Base-by-base conservation (phyloP, 1,139 yeast genomes). In the Yamadazyma friedrichii region DNA sequence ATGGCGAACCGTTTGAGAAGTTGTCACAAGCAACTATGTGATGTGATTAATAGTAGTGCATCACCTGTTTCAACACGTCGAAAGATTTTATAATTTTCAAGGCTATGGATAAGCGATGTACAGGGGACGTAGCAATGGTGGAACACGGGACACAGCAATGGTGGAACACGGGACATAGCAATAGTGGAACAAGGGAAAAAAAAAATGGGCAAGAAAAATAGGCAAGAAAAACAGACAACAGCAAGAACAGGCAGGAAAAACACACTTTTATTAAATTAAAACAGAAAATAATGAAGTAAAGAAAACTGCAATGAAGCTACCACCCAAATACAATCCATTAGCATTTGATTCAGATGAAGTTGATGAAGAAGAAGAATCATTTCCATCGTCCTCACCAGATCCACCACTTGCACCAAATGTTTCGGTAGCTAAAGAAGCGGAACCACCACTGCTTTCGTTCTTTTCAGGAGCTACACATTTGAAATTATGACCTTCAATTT, bases 401-500 rank as follows among this genome's bases (percentile, higher is more conserved):
- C 42, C 36, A 27, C 50, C 44, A 26, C 38, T 17, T 20, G 51
- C 52, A 17, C 48, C 42, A 20, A 55, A 46, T 26, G 54, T 43
- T 37, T 54, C 49, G 15, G 59, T 51, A 33, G 48, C 49, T 16
- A 53, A 44, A 11, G 56, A 41, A 33, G 50, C 43, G 13, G 52
- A 44, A 24, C 41, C 44, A 29, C 41, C 44, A 29, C 48, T 48
- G 11, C 59, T 47, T 24, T 55, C 46, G 28, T 59, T 40, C 41
- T 50, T 47, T 37, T 51, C 44, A 36, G 74, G 72, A 35, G 72
- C 61, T 20, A 71, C 55, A 61, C 78, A 72, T 50, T 61, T 62
- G 59, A 56, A 69, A 64, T 70, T 69, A 62, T 72, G 74, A 45
- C 76, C 77, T 55, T 68, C 62, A 48, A 70, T 70, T 51, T 63